phyloP scores from a whole-genome alignment of 2,329 filamentous ascomycete species.

The Monilinia laxa region DNA sequence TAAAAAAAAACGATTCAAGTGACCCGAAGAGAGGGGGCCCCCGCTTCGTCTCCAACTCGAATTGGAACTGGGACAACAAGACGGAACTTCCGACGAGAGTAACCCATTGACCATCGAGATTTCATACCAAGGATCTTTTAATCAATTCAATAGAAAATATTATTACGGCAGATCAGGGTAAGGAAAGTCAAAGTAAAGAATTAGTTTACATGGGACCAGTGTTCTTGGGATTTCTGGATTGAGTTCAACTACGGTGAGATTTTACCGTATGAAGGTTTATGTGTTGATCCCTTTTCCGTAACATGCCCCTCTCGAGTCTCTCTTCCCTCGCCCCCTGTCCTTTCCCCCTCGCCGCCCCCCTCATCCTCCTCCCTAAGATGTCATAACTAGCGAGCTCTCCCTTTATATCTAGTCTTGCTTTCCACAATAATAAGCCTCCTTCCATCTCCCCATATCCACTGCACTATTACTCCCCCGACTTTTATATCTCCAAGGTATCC shows the following conservation, averaged over 20 bases:
- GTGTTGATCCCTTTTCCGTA: conserved; percentile 7
- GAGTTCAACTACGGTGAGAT: background rate
- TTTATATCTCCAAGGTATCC: conserved; percentile 3
- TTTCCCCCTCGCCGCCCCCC: too few relatives aligned
- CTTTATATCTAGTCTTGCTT: conserved; percentile 3
- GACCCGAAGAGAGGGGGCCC: conserved; percentile 10
- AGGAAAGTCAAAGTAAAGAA: background rate
- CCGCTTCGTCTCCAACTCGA: background rate
- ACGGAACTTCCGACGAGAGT: conserved; percentile 10
- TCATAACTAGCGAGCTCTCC: conserved; percentile 6
- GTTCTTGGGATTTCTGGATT: too few relatives aligned
- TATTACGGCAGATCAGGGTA: background rate
- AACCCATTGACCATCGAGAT: conserved; percentile 9
- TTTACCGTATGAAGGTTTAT: too few relatives aligned
- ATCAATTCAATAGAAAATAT: too few relatives aligned
- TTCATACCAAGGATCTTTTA: conserved; percentile 8
- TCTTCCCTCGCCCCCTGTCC: too few relatives aligned
- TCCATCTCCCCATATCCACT: conserved; percentile 5
- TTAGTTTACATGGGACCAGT: background rate
- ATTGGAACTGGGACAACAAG: too few relatives aligned
- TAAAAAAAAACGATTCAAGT: background rate
- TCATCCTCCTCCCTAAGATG: background rate
- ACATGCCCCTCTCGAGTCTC: background rate
- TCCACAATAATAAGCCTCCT: conserved; percentile 4
- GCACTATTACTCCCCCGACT: background rate